phyloP scores from a whole-genome alignment of 148 eudicot species.

The Vaccinium macrocarpon region DNA sequence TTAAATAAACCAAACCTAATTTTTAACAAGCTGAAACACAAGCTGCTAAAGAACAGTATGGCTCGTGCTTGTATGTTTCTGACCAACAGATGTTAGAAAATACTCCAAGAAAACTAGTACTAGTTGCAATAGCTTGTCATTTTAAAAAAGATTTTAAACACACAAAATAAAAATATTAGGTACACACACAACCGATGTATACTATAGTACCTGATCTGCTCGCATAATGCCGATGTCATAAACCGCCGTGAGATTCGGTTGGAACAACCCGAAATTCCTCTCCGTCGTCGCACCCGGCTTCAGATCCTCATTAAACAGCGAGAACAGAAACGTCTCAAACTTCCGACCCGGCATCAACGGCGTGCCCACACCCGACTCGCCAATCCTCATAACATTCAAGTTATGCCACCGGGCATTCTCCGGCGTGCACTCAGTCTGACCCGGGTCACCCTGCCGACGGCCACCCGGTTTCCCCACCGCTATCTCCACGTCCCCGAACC shows the following conservation, averaged over 20 bases:
- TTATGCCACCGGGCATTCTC: conserved; percentile 44
- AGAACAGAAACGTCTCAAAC: conserved; percentile 66
- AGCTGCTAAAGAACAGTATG: too few species aligned
- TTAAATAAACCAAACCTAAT: too few species aligned
- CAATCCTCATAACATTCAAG: conserved; percentile 32
- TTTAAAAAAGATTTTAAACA: too few species aligned
- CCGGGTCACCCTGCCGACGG: conserved; percentile 59
- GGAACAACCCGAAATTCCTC: conserved; percentile 68
- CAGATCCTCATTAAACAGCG: conserved; percentile 61
- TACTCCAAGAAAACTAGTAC: too few species aligned
- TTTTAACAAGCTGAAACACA: too few species aligned
- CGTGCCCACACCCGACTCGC: conserved; percentile 54
- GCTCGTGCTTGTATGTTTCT: too few species aligned
- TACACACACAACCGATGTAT: too few species aligned
- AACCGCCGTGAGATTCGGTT: conserved; percentile 59
- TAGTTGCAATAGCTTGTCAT: too few species aligned
- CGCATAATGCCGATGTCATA: conserved; percentile 66
- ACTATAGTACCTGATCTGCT: conserved; percentile 16
- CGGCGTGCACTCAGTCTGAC: conserved; percentile 30
- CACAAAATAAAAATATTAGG: too few species aligned
- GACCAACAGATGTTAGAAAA: too few species aligned
- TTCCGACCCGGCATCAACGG: conserved; percentile 81
- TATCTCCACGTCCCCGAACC: conserved; percentile 59
- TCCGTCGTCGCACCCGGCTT: conserved; percentile 67
- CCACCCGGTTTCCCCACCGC: conserved; percentile 89